Evolutionary conservation across 805 yeast species (phyloP).

Genomic region (Yamadazyma insecticola): DNA sequence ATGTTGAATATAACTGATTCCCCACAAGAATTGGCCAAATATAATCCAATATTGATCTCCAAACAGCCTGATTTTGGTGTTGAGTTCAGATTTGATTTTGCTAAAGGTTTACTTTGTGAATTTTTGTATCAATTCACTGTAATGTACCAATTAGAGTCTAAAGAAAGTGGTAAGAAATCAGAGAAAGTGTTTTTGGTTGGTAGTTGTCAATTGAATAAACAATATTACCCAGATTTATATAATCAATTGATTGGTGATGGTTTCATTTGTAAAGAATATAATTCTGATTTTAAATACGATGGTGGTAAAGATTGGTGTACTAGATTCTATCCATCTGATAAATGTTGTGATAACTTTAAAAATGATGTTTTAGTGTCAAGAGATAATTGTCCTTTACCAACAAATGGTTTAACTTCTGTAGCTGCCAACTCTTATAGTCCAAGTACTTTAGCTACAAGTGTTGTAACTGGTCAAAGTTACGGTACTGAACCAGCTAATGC

Average conservation of each 20-base stretch:
- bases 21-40: constrained; percentile 1
- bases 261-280: constrained; percentile 15
- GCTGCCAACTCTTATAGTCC: not conserved
- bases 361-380: constrained; percentile 4
- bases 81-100: constrained; percentile 13
- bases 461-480: not conserved
- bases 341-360: constrained; percentile 7
- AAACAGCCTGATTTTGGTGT: constrained; percentile 12
- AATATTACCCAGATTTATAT: constrained; percentile 9
- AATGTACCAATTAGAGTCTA: constrained; percentile 7
- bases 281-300: constrained; percentile 12
- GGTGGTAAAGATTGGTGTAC: constrained; percentile 17
- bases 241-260: constrained; percentile 6
- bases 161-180: not conserved
- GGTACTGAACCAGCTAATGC: too few species aligned
- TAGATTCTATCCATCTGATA: constrained; percentile 11
- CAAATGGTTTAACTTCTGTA: not conserved
- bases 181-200: constrained; percentile 16
- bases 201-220: constrained; percentile 11
- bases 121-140: constrained; percentile 15
- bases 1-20: constrained; percentile 3
- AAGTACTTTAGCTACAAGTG: not conserved
- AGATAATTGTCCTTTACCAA: constrained; percentile 2
- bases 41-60: constrained; percentile 10
- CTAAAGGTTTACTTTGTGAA: constrained; percentile 13